Conservation (phyloP, 2,329 filamentous ascomycete genomes). For the Zymoseptoria ardabiliae region DNA sequence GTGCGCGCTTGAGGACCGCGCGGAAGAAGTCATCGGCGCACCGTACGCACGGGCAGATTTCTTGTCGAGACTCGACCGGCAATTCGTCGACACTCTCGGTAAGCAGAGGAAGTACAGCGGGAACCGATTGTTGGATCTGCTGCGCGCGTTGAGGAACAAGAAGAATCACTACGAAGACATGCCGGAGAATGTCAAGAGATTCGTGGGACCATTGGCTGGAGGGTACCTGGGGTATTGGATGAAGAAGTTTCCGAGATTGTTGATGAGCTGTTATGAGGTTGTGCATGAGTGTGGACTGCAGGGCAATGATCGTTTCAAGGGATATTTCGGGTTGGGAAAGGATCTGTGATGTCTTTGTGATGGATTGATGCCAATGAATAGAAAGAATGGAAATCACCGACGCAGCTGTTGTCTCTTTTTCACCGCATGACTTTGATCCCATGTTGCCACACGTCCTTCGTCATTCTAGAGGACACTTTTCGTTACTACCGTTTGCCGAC, state of each 20-base stretch:
- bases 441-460: no score
- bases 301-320: constrained; percentile 58
- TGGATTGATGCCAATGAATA: background rate
- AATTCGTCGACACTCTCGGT: constrained; percentile 81
- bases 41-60: constrained; percentile 61
- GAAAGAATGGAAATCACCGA: background rate
- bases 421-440: no score
- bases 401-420: no score
- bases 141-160: constrained; percentile 89
- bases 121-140: constrained; percentile 70
- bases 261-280: constrained; percentile 72
- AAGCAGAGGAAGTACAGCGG: constrained; percentile 96
- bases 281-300: constrained; percentile 61
- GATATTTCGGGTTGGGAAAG: constrained; percentile 51
- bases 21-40: constrained; percentile 42
- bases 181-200: constrained; percentile 66
- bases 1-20: constrained; percentile 47
- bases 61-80: constrained; percentile 63
- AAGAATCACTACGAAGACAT: constrained; percentile 97
- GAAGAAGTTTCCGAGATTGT: constrained; percentile 64
- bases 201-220: constrained; percentile 67
- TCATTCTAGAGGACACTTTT: no score
- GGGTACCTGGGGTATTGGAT: constrained; percentile 78
- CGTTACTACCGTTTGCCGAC: no score
- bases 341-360: background rate